A percentile compares a stretch with the other conserved stretches of the same genome.
These are phyloP conservation scores for Cornus controversa DNA, from an alignment of 148 eudicot genomes.

Conservation along the genomic window DNA sequence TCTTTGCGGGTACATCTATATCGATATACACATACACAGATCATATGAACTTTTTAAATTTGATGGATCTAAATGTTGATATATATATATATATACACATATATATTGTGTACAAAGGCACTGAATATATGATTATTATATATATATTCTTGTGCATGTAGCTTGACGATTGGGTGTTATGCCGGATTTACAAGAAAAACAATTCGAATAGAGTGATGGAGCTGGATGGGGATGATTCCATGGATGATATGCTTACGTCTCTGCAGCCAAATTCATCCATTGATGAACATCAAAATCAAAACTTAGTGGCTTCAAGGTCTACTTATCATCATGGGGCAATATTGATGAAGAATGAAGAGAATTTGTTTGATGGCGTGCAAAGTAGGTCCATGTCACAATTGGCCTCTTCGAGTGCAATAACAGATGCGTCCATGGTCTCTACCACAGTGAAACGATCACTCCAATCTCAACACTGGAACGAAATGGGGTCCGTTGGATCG, in stretches of 20 bases:
- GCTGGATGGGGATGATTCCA: conserved; percentile 12
- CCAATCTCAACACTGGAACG: not conserved
- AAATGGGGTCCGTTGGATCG: not conserved
- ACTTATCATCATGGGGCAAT: conserved; percentile 11
- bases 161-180: conserved; percentile 64
- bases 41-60: too few species aligned
- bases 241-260: conserved; percentile 11
- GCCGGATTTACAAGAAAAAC: conserved; percentile 53
- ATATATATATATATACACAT: conserved; percentile 2
- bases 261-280: not conserved
- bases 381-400: conserved; percentile 17
- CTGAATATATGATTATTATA: too few species aligned
- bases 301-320: not conserved
- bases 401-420: not conserved
- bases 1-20: conserved; percentile 16
- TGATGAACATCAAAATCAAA: not conserved
- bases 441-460: not conserved
- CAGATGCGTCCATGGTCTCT: conserved; percentile 3
- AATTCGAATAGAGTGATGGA: conserved; percentile 13
- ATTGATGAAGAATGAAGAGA: conserved; percentile 18
- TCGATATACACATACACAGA: too few species aligned
- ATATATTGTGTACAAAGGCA: too few species aligned
- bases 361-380: conserved; percentile 16
- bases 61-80: too few species aligned
- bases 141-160: conserved; percentile 15